phyloP scores from a whole-genome alignment of 352 stramenopile genomes.

The Phytopythium montanum region DNA sequence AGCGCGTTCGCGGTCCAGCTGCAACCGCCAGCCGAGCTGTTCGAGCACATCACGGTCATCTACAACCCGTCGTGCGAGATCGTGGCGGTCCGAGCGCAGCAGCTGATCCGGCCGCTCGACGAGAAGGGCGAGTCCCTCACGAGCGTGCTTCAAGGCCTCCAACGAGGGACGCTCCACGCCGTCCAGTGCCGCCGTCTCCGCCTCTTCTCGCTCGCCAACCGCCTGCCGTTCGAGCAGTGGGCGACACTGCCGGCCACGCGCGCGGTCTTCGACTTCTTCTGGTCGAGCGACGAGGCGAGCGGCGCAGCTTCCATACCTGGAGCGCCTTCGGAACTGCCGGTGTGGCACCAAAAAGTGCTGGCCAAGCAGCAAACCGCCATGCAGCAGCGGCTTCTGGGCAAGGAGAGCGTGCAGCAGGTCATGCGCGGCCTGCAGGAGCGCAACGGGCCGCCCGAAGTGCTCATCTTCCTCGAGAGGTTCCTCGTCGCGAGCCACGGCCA shows the following conservation, averaged over 20 bases:
- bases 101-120: constrained; percentile 45
- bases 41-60: constrained; percentile 51
- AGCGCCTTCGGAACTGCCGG: constrained; percentile 7
- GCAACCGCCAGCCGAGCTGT: constrained; percentile 23
- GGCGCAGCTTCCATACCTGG: background rate
- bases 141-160: constrained; percentile 27
- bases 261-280: constrained; percentile 45
- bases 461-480: constrained; percentile 48
- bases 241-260: constrained; percentile 26
- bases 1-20: background rate
- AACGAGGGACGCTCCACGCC: constrained; percentile 15
- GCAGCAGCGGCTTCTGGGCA: constrained; percentile 48
- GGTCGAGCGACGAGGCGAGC: background rate
- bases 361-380: constrained; percentile 36
- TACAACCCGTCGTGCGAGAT: constrained; percentile 40
- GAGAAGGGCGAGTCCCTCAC: constrained; percentile 24
- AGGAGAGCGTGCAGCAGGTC: constrained; percentile 52
- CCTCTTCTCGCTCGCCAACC: constrained; percentile 47
- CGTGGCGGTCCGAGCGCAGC: constrained; percentile 43
- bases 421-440: constrained; percentile 37
- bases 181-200: constrained; percentile 49
- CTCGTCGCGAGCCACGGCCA: constrained; percentile 14
- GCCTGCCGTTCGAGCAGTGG: constrained; percentile 49
- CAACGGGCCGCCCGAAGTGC: constrained; percentile 21
- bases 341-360: constrained; percentile 52